Conservation (phyloP, 2,329 filamentous ascomycete genomes). For the Diaporthe vaccinii region DNA sequence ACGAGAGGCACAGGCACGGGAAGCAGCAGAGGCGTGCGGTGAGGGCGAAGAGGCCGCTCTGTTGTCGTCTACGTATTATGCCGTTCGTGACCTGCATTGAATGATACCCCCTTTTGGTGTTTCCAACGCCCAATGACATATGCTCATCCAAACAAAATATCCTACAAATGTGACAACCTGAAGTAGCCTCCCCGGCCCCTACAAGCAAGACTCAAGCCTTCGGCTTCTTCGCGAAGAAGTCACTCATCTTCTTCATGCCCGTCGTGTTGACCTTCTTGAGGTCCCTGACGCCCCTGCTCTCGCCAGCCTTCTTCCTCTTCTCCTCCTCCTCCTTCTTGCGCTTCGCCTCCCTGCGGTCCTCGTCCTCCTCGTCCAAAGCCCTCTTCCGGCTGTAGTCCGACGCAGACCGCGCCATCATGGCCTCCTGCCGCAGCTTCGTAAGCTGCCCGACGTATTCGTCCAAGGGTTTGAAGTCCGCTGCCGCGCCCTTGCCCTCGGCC, state of each 20-base stretch:
- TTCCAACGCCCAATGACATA: slow-evolving; percentile 26
- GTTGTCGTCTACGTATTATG: slow-evolving; percentile 15
- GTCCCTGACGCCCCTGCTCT: slow-evolving; percentile 82
- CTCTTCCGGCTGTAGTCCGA: slow-evolving; percentile 81
- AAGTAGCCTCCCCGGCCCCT: slow-evolving; percentile 31
- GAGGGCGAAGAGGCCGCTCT: slow-evolving; percentile 16
- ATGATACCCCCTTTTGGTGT: slow-evolving; percentile 42
- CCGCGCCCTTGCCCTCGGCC: slow-evolving; percentile 42
- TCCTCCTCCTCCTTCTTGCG: slow-evolving; percentile 90
- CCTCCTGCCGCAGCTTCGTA: slow-evolving; percentile 77
- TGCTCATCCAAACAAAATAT: slow-evolving; percentile 29
- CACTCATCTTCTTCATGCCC: slow-evolving; percentile 97
- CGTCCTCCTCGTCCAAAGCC: slow-evolving; percentile 75
- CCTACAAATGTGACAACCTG: slow-evolving; percentile 4
- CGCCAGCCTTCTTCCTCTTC: slow-evolving; percentile 80
- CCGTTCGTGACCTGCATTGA: slow-evolving; percentile 37
- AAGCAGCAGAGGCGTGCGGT: slow-evolving; percentile 47
- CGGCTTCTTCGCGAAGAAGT: slow-evolving; percentile 85
- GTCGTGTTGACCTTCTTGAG: slow-evolving; percentile 90
- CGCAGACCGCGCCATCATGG: slow-evolving; percentile 75
- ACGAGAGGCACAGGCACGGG: slow-evolving; percentile 65
- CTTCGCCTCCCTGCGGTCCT: slow-evolving; percentile 82
- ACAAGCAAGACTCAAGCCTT: slow-evolving; percentile 36
- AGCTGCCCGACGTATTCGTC: slow-evolving; percentile 78
- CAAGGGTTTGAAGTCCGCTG: slow-evolving; percentile 78